These are phyloP conservation scores for Hordeum marinum DNA, from an alignment of 176 grass and related monocot genomes.

Conservation along the genomic window DNA sequence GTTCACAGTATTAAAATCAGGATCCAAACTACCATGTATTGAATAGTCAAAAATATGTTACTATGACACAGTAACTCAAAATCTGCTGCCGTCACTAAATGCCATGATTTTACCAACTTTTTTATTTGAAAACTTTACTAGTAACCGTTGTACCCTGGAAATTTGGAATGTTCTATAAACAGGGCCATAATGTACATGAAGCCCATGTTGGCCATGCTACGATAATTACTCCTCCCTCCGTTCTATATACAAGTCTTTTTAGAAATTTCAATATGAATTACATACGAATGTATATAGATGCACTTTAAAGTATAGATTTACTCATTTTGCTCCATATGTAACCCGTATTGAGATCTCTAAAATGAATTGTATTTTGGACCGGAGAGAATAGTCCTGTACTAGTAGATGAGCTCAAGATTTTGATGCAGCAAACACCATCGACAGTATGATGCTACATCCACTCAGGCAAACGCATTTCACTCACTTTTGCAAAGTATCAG, in stretches of 20 bases:
- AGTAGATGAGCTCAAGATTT: neutral
- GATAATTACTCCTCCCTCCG: neutral
- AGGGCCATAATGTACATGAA: neutral
- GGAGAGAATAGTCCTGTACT: neutral
- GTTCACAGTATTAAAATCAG: neutral
- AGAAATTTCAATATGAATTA: too few relatives aligned
- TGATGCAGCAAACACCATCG: conserved; percentile 13
- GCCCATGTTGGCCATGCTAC: neutral
- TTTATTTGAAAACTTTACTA: neutral
- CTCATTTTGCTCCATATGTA: too few relatives aligned
- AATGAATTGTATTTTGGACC: too few relatives aligned
- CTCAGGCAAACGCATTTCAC: neutral
- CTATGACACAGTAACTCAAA: too few relatives aligned
- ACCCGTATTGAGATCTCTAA: too few relatives aligned
- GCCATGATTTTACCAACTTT: too few relatives aligned
- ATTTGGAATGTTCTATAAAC: neutral
- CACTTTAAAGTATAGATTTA: too few relatives aligned
- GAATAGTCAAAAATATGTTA: too few relatives aligned
- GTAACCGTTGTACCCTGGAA: neutral
- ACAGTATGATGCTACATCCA: conserved; percentile 12
- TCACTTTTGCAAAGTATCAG: conserved; percentile 12
- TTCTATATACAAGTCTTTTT: too few relatives aligned
- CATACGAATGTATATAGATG: too few relatives aligned
- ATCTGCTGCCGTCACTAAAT: neutral
- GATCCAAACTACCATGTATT: neutral